phyloP scores from a whole-genome alignment of 768 basidiomycete species.

The Leccinum uliginosum region DNA sequence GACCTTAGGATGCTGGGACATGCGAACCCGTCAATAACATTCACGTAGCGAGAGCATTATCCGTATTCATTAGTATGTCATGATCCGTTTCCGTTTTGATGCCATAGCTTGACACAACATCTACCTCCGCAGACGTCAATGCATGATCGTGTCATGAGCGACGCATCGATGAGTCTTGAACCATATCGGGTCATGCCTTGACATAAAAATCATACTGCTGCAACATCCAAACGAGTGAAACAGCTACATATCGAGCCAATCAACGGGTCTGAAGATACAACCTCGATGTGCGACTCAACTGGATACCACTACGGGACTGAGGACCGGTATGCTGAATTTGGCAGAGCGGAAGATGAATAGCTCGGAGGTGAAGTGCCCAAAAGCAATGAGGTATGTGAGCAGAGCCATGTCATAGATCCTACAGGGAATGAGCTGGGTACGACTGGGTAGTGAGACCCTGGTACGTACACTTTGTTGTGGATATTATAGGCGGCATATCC shows the following conservation, averaged over 20 bases:
- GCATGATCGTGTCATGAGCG: neutral
- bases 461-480: constrained; percentile 66
- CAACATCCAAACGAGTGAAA: constrained; percentile 82
- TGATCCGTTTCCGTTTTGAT: neutral
- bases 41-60: neutral
- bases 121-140: neutral
- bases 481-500: constrained; percentile 90
- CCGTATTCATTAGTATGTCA: neutral
- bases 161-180: neutral
- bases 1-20: neutral
- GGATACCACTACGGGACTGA: constrained; percentile 80
- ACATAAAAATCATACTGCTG: constrained; percentile 80
- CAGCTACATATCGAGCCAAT: constrained; percentile 38
- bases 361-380: constrained; percentile 87
- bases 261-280: neutral
- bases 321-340: constrained; percentile 50
- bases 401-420: constrained; percentile 90
- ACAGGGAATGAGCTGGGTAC: constrained; percentile 11
- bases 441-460: neutral
- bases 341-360: constrained; percentile 77
- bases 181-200: constrained; percentile 25
- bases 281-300: constrained; percentile 51
- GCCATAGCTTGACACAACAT: constrained; percentile 52
- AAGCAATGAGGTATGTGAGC: constrained; percentile 85
- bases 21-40: constrained; percentile 1